phyloP scores from a whole-genome alignment of 2,329 filamentous ascomycete species.

The Beauveria sp. region DNA sequence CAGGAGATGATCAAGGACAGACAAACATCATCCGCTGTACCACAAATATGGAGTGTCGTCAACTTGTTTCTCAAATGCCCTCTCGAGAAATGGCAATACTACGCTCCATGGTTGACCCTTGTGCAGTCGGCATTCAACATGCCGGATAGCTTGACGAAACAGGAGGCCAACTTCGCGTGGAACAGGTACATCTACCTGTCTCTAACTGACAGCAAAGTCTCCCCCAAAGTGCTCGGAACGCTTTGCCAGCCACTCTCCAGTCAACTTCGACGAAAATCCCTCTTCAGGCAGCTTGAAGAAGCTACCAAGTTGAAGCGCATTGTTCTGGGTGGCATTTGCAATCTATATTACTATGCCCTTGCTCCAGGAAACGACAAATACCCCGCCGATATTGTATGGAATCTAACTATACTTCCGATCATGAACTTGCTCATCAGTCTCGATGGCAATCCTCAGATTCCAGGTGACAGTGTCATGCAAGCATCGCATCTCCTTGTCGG shows the following conservation, averaged over 20 bases:
- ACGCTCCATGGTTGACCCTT: conserved; percentile 66
- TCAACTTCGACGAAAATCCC: conserved; percentile 59
- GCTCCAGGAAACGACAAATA: conserved; percentile 57
- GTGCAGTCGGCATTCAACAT: conserved; percentile 81
- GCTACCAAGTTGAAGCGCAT: conserved; percentile 39
- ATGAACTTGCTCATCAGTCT: conserved; percentile 46
- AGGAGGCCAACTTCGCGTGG: conserved; percentile 79
- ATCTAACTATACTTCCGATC: conserved; percentile 60
- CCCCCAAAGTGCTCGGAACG: conserved; percentile 25
- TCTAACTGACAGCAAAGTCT: conserved; percentile 54
- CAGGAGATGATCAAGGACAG: conserved; percentile 59
- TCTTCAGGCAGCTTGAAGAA: conserved; percentile 48
- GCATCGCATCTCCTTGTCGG: conserved; percentile 63
- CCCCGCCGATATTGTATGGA: conserved; percentile 74
- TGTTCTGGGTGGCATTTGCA: conserved; percentile 65
- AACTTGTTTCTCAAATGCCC: conserved; percentile 67
- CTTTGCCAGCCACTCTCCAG: conserved; percentile 61
- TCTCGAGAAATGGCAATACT: conserved; percentile 63
- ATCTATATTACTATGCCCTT: conserved; percentile 75
- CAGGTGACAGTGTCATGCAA: conserved; percentile 46
- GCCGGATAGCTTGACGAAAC: conserved; percentile 59
- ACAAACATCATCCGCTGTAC: conserved; percentile 50
- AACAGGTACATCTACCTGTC: conserved; percentile 73
- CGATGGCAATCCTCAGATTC: conserved; percentile 27
- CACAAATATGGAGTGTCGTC: conserved; percentile 82